Conservation (phyloP, 495 filamentous ascomycete genomes). For the Ramalina intermedia region DNA sequence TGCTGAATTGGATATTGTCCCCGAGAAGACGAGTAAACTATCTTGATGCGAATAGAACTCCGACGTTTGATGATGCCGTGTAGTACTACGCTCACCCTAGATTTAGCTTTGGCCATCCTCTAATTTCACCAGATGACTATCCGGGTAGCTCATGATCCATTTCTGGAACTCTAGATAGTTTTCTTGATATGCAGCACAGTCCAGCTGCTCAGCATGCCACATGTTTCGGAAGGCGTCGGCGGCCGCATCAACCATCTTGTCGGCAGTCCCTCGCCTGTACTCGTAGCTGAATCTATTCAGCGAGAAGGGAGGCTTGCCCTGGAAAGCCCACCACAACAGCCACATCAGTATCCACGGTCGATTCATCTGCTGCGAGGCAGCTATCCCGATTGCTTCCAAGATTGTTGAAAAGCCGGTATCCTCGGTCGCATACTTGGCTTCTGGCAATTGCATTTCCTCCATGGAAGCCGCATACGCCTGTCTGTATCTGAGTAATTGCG, state of each 20-base stretch:
- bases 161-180: too few relatives aligned
- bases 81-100: too few relatives aligned
- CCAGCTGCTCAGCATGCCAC: background rate
- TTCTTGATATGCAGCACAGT: too few relatives aligned
- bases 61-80: too few relatives aligned
- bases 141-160: too few relatives aligned
- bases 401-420: background rate
- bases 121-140: too few relatives aligned
- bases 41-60: too few relatives aligned
- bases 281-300: background rate
- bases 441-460: background rate
- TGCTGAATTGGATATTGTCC: too few relatives aligned
- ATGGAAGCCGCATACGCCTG: background rate
- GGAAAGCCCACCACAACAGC: background rate
- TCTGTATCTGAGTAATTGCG: background rate
- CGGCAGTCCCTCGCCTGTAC: background rate
- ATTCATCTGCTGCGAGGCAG: background rate
- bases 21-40: too few relatives aligned
- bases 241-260: background rate
- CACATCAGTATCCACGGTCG: slow-evolving; percentile 1
- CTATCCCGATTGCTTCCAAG: background rate
- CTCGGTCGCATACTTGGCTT: background rate
- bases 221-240: background rate
- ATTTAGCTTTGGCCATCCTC: too few relatives aligned
- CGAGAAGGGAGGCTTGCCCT: background rate